Percentiles rank a stretch among this genome's conserved stretches.
Evolutionary conservation across 2,329 filamentous ascomycete genomes (phyloP).

Genomic region (Boeremia exigua): DNA sequence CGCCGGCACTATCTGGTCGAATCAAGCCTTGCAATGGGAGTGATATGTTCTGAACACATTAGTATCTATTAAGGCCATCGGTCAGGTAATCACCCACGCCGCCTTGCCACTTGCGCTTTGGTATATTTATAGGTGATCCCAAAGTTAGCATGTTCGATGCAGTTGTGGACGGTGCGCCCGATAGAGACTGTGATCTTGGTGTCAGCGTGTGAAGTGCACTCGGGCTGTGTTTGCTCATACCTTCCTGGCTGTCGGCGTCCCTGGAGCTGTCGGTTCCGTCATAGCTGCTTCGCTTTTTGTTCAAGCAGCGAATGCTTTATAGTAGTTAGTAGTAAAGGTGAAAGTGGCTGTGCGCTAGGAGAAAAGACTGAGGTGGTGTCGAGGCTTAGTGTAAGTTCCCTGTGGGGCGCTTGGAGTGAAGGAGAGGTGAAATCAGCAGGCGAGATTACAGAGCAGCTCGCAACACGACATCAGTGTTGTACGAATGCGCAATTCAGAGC

Average conservation of each 20-base stretch:
- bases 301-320: background rate
- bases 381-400: background rate
- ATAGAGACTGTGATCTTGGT: background rate
- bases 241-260: conserved; percentile 16
- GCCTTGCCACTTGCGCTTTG: conserved; percentile 17
- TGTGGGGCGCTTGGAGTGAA: background rate
- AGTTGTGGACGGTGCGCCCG: background rate
- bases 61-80: background rate
- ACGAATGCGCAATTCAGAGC: background rate
- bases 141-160: background rate
- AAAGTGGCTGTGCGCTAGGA: background rate
- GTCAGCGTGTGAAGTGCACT: background rate
- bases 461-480: background rate
- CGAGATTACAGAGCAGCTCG: too few species aligned
- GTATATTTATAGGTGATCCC: background rate
- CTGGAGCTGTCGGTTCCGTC: conserved; percentile 1
- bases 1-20: background rate
- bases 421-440: background rate
- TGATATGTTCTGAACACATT: background rate
- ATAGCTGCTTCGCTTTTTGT: too few species aligned
- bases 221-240: background rate
- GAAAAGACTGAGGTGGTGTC: too few species aligned
- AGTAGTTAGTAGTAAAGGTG: background rate
- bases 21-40: conserved; percentile 1
- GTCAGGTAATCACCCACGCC: conserved; percentile 3